Conservation (phyloP, 768 basidiomycete species). For the Cyathus striatus region DNA sequence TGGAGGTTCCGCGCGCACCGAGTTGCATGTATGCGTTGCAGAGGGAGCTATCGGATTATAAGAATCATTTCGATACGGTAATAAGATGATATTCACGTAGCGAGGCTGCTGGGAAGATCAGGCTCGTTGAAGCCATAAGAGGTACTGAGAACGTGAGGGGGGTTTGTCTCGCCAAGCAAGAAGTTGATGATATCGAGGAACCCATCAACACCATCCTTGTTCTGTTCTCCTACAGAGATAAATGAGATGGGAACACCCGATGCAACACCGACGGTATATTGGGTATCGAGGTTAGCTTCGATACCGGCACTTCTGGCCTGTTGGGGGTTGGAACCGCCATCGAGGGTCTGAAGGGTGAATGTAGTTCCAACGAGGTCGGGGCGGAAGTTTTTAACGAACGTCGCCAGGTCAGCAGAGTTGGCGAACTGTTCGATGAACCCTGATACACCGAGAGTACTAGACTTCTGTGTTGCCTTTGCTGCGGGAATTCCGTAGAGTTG, state of each 20-base stretch:
- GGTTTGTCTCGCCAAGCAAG: slow-evolving; percentile 15
- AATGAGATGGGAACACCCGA: slow-evolving; percentile 26
- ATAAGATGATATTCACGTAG: not conserved
- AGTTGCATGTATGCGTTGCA: slow-evolving; percentile 28
- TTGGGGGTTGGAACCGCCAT: slow-evolving; percentile 30
- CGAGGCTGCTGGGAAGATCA: slow-evolving; percentile 7
- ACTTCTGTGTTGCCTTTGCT: slow-evolving; percentile 19
- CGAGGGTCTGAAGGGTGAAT: slow-evolving; percentile 28
- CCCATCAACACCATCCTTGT: slow-evolving; percentile 23
- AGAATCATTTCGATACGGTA: not conserved
- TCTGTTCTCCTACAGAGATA: slow-evolving; percentile 23
- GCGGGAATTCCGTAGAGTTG: slow-evolving; percentile 27
- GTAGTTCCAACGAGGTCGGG: slow-evolving; percentile 23
- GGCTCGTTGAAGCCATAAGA: slow-evolving; percentile 48
- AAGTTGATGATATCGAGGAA: slow-evolving; percentile 28
- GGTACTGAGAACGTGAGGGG: slow-evolving; percentile 45
- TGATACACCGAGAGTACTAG: slow-evolving; percentile 22
- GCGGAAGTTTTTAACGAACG: slow-evolving; percentile 18
- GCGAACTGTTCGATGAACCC: slow-evolving; percentile 27
- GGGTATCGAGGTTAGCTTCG: slow-evolving; percentile 30
- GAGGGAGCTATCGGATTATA: slow-evolving; percentile 5
- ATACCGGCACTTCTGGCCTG: slow-evolving; percentile 19
- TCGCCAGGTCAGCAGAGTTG: slow-evolving; percentile 19
- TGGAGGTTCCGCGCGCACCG: slow-evolving; percentile 42
- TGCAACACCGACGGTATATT: slow-evolving; percentile 31